Evolutionary conservation across 1,284 basidiomycete genomes (phyloP), one percentile per base, ranked within the genome.

Genomic region (Sparassis latifolia): DNA sequence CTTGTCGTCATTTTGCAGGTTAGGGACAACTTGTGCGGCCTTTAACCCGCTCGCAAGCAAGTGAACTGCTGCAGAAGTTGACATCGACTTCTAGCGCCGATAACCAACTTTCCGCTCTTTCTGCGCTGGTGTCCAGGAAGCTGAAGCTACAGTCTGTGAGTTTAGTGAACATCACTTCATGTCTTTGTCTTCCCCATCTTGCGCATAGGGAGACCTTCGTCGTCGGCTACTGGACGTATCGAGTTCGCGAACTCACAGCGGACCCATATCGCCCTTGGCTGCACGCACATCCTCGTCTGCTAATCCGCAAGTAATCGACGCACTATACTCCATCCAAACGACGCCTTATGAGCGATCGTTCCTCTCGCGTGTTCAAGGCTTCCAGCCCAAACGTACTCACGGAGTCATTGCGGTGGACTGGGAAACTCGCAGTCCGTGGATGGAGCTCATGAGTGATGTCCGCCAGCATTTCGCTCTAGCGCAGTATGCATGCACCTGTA

Each of bases 371-470:
- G 55, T 86, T 9, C 67, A 73, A 49, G 82, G 82, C 5, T 54
- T 53, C 31, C 54, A 52, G 39, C 41, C 52, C 2, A 29, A 30
- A 4, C 37, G 12, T 1, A 55, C 52, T 12, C 48, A 53, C 2
- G 53, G 51, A 0, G 56, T 61, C 29, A 68, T 88, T 42, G 72
- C 78, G 10, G 70, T 82, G 12, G 86, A 89, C 63, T 89, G 86
- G 86, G 80, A 85, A 59, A 79, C 77, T 2, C 67, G 67, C 39
- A 67, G 84, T 2, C 79, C 84, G 0, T 90, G 88, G 88, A 82
- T 83, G 75, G 67, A 75, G 35, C 74, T 90, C 39, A 84, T 89
- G 83, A 63, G 66, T 32, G 86, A 90, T 56, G 73, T 90, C 43
- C 72, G 76, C 46, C 77, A 77, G 3, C 86, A 89, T 66, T 75